phyloP scores from a whole-genome alignment of 768 basidiomycete species.

The Daedaleopsis nitida region DNA sequence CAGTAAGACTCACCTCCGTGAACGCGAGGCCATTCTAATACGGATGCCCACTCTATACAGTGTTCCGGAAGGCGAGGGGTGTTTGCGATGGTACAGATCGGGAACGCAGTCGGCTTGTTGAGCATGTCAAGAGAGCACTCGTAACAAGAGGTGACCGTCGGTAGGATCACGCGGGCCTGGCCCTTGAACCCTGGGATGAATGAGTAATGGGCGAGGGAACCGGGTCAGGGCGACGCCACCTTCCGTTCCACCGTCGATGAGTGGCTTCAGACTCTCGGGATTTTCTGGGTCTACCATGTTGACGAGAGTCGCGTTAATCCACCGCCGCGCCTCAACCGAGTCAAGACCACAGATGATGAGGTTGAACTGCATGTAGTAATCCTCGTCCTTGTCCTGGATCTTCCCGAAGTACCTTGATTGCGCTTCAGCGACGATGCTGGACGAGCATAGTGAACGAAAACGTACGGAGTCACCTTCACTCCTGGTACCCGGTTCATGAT shows the following conservation, averaged over 20 bases:
- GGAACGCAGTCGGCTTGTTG: constrained; percentile 95
- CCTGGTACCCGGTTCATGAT: constrained; percentile 97
- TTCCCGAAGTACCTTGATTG: constrained; percentile 83
- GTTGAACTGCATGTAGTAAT: constrained; percentile 96
- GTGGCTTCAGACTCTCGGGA: constrained; percentile 91
- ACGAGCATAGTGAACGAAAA: constrained; percentile 13
- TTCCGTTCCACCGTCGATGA: constrained; percentile 99
- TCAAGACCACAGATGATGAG: constrained; percentile 97
- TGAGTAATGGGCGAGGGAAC: background rate
- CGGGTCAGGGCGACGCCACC: constrained; percentile 47
- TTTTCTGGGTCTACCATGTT: constrained; percentile 92
- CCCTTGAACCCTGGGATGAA: constrained; percentile 85
- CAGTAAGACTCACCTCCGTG: constrained; percentile 66
- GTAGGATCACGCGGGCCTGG: constrained; percentile 95
- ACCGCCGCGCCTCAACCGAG: constrained; percentile 94
- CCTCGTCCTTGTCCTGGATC: constrained; percentile 96
- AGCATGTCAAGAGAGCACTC: constrained; percentile 99
- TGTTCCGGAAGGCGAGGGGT: constrained; percentile 98
- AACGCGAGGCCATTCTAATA: constrained; percentile 96
- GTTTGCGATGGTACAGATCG: constrained; percentile 98
- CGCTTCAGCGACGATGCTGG: constrained; percentile 7
- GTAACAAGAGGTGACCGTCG: constrained; percentile 94
- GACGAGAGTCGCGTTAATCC: constrained; percentile 98
- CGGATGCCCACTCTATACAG: constrained; percentile 99
- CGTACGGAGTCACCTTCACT: constrained; percentile 95